Conservation (phyloP, 768 basidiomycete species). For the Psilocybe sp. region DNA sequence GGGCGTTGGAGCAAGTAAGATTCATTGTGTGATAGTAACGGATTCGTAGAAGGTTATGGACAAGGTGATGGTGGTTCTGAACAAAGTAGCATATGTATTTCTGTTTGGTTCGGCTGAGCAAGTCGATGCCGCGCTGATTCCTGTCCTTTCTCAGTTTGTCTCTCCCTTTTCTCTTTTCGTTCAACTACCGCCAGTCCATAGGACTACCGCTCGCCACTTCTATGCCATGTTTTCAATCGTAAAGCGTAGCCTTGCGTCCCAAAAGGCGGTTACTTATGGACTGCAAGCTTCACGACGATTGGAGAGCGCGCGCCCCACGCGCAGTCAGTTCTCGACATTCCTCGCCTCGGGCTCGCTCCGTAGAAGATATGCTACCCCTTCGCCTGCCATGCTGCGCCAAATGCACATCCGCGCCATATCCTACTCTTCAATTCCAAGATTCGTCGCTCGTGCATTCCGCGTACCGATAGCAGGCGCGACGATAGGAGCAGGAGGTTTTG, state of each 20-base stretch:
- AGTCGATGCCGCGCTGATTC: too few species aligned
- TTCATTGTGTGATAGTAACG: too few species aligned
- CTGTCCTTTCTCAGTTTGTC: too few species aligned
- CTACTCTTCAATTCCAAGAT: slow-evolving; percentile 85
- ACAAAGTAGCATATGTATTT: slow-evolving; percentile 9
- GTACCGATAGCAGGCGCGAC: slow-evolving; percentile 88
- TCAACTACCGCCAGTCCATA: background rate
- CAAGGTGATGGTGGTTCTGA: too few species aligned
- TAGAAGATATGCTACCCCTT: slow-evolving; percentile 41
- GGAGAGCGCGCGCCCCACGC: slow-evolving; percentile 37
- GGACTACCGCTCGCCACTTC: background rate
- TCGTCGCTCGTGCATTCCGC: slow-evolving; percentile 83
- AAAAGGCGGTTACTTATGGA: slow-evolving; percentile 55
- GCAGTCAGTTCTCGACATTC: slow-evolving; percentile 58
- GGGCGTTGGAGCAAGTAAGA: too few species aligned
- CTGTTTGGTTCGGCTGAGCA: slow-evolving; percentile 9
- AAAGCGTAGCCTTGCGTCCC: slow-evolving; percentile 35
- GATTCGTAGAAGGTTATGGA: too few species aligned
- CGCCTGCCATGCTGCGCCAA: slow-evolving; percentile 49
- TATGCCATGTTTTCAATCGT: slow-evolving; percentile 40
- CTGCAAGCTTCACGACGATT: slow-evolving; percentile 38
- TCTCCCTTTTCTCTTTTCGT: too few species aligned
- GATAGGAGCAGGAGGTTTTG: slow-evolving; percentile 86
- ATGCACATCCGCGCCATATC: slow-evolving; percentile 76
- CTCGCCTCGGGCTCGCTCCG: slow-evolving; percentile 53